These are phyloP conservation scores for Mucor piriformis DNA, from an alignment of 371 early-diverging fungal genomes.

Conservation along the genomic window DNA sequence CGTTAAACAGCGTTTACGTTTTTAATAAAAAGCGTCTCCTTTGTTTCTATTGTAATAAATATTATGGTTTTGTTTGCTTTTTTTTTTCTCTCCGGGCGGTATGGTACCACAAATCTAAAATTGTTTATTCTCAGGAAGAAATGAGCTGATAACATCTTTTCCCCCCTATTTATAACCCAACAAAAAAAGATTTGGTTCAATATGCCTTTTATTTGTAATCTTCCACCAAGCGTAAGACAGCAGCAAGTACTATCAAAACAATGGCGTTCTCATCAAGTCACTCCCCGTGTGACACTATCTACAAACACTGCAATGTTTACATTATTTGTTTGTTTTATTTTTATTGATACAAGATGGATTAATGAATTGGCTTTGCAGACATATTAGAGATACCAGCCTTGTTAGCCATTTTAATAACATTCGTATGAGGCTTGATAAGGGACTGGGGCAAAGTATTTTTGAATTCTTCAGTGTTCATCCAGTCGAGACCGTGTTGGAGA, in stretches of 20 bases:
- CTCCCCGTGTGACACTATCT: too few relatives aligned
- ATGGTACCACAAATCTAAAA: background rate
- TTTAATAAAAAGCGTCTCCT: background rate
- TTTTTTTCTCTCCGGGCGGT: background rate
- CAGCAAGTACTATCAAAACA: background rate
- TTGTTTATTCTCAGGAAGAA: background rate
- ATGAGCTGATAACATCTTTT: background rate
- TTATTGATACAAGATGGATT: background rate
- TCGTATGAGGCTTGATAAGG: conserved; percentile 41
- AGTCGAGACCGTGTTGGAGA: conserved; percentile 57
- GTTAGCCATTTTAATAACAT: conserved; percentile 44
- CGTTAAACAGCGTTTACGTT: too few relatives aligned
- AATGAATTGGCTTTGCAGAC: conserved; percentile 1
- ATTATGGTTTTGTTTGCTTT: background rate
- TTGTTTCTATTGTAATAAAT: background rate
- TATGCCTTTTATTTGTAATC: background rate
- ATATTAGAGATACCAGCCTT: conserved; percentile 23
- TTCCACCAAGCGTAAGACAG: background rate
- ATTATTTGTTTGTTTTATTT: background rate
- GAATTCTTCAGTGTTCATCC: conserved; percentile 51
- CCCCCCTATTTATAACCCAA: background rate
- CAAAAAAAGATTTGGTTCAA: background rate
- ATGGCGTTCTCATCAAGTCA: too few relatives aligned
- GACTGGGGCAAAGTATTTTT: conserved; percentile 38
- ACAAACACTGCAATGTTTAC: background rate